These are phyloP conservation scores for Agapanthus africanus DNA, from an alignment of 106 monocot genomes.

Conservation along the genomic window DNA sequence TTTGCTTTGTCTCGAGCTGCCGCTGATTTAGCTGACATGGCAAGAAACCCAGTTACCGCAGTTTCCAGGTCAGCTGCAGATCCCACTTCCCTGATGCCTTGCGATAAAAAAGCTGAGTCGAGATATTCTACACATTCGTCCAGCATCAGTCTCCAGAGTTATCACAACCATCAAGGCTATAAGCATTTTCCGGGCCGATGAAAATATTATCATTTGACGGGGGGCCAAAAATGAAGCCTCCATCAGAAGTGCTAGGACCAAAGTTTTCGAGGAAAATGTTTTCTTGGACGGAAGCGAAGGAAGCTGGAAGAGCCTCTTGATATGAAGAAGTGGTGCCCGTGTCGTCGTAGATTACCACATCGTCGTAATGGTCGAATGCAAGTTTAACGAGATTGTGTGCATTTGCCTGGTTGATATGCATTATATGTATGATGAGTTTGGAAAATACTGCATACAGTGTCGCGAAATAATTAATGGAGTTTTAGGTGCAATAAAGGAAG, in stretches of 20 bases:
- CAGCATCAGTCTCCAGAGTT: no score
- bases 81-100: no score
- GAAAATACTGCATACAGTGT: background rate
- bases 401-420: slow-evolving; percentile 40
- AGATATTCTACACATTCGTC: slow-evolving; percentile 22
- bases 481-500: no score
- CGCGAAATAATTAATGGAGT: background rate
- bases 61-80: slow-evolving; percentile 46
- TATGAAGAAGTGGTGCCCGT: slow-evolving; percentile 4
- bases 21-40: slow-evolving; percentile 6
- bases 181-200: background rate
- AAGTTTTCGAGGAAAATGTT: slow-evolving; percentile 14
- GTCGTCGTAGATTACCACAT: slow-evolving; percentile 25
- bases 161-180: no score
- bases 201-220: background rate
- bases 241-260: background rate
- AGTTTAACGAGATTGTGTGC: slow-evolving; percentile 37
- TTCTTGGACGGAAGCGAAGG: slow-evolving; percentile 9
- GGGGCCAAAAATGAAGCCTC: background rate
- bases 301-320: slow-evolving; percentile 14
- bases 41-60: slow-evolving; percentile 19
- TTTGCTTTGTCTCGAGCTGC: slow-evolving; percentile 9
- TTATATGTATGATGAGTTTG: background rate
- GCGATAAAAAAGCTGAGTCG: slow-evolving; percentile 23
- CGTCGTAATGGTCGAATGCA: slow-evolving; percentile 43